Evolutionary conservation across 2,329 filamentous ascomycete species (phyloP).

Genomic region (Annulohypoxylon truncatum): DNA sequence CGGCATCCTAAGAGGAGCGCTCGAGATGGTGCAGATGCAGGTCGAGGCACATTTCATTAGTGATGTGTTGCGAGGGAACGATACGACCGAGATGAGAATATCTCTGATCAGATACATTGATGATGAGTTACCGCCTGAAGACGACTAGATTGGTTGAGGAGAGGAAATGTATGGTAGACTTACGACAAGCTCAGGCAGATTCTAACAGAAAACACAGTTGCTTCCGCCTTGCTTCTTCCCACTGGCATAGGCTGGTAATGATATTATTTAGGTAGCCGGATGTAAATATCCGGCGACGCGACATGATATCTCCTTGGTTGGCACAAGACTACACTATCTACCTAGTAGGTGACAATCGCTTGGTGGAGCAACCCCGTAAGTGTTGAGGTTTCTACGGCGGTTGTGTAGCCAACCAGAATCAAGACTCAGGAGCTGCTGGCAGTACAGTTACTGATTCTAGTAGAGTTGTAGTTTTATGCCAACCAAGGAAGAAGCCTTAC

Average conservation of each 20-base stretch:
- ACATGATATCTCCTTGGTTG: no score
- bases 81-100: constrained; percentile 97
- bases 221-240: not conserved
- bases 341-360: no score
- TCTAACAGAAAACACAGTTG: not conserved
- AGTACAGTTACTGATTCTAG: no score
- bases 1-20: constrained; percentile 86
- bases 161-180: not conserved
- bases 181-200: not conserved
- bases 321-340: no score
- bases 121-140: constrained; percentile 95
- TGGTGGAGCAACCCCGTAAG: no score
- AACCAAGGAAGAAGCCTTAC: no score
- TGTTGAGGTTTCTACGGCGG: no score
- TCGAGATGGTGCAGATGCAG: constrained; percentile 99
- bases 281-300: not conserved
- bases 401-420: no score
- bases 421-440: no score
- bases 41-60: constrained; percentile 97
- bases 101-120: constrained; percentile 94
- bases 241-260: not conserved
- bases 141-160: constrained; percentile 71
- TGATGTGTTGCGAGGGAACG: constrained; percentile 90
- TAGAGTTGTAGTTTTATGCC: no score
- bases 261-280: not conserved